Base-by-base conservation (phyloP, 441 rosid genomes). In the Gossypium davidsonii region DNA sequence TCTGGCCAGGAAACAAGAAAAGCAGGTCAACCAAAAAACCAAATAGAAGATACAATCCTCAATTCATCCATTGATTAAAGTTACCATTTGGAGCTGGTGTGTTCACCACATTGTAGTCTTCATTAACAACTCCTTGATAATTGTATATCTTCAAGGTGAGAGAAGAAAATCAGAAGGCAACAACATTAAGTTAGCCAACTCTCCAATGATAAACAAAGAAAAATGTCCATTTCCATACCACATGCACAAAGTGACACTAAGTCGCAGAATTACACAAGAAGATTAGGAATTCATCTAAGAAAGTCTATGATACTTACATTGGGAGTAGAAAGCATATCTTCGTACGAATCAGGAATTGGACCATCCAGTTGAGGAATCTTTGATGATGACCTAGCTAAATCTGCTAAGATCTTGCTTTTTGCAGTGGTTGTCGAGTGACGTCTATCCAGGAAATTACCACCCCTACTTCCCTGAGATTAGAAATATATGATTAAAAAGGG, bases 81-180 rank as follows among this genome's bases (percentile, higher is more conserved):
- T 78, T 84, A 95, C 99, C 97, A 78, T 80, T 85, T 46, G 97
- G 89, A 74, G 94, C 95, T n/a, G 98, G 98, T 12, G 99, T 96
- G 78, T 83, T 93, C 59, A 84, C 96, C 23, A 89, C 80, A 71
- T 93, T 90, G 84, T 88, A 93, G 72, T 96, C 98, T 72, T 96
- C 99, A 75, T 62, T 88, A 65, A 83, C 91, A 57, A 73, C 89
- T 74, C 96, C 98, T 86, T 91, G 95, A 78, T 96, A 90, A 76
- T 85, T 88, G 88, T 93, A 96, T 78, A 93, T 95, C 98, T 95
- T 77, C 79, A 81, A 67, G 18, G 23, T 70, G 70, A 51, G 15
- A 17, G 25, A 42, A 58, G 71, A 51, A 39, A 25, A 9, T 26
- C 70, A 67, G 37, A 49, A 57, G 56, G 31, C 10, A 67, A 65